These are phyloP conservation scores for Vitis hybrid DNA, from an alignment of 177 flowering plant genomes.

Conservation along the genomic window DNA sequence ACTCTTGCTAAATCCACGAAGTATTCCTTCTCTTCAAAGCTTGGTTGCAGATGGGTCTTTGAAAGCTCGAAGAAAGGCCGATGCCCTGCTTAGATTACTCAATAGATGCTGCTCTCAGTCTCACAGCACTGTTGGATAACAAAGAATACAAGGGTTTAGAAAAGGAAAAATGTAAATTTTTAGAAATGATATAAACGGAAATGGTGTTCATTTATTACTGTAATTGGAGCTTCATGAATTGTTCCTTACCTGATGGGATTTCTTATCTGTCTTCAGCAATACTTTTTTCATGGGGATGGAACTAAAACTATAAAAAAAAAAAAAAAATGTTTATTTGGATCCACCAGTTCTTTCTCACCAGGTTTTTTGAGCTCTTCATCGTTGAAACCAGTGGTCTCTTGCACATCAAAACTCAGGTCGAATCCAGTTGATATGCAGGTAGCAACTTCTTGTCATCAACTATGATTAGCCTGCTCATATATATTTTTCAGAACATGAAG, in stretches of 20 bases:
- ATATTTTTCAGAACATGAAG: too few relatives aligned
- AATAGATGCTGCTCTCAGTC: conserved; percentile 59
- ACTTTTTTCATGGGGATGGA: not conserved
- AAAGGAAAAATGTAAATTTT: conserved; percentile 19
- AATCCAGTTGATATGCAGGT: too few relatives aligned
- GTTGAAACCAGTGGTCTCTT: too few relatives aligned
- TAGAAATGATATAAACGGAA: conserved; percentile 5
- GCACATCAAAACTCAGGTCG: too few relatives aligned
- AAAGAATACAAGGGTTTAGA: not conserved
- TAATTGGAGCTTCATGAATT: conserved; percentile 5
- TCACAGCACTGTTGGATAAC: conserved; percentile 23
- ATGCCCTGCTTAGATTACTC: conserved; percentile 66
- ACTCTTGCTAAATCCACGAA: conserved; percentile 50
- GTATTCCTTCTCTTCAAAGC: conserved; percentile 62
- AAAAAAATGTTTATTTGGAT: too few relatives aligned
- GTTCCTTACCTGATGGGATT: not conserved
- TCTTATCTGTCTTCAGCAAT: not conserved
- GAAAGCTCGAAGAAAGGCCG: conserved; percentile 70
- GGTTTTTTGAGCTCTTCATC: too few relatives aligned
- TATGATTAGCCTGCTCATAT: too few relatives aligned
- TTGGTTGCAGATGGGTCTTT: conserved; percentile 52
- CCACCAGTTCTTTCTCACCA: too few relatives aligned
- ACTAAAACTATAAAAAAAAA: not conserved
- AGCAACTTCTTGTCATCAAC: too few relatives aligned
- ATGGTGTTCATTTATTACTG: conserved; percentile 8